Base-by-base conservation (phyloP, 148 eudicot species). In the Nepenthes gracilis region DNA sequence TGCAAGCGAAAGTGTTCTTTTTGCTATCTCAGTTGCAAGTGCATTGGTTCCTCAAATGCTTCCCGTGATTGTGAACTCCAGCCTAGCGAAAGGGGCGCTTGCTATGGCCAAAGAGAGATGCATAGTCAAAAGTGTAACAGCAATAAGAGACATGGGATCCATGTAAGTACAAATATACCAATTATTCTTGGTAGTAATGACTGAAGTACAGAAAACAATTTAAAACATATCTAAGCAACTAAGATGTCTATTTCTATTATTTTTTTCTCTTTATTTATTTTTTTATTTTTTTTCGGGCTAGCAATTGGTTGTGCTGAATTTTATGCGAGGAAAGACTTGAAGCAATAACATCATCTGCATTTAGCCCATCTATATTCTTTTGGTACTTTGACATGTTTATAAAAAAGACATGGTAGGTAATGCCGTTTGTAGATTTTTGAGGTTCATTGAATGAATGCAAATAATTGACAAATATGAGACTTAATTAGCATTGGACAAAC, bases 11-110 rank as follows among this genome's bases (percentile, higher is more conserved):
- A 79, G 75, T 76, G 35, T 72, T 64, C 72, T 79, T 47, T 79
- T 79, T 35, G 72, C 77, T 35, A 79, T 75, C 66, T 75, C 83
- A 38, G 77, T 79, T 38, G 83, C 83, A 33, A 68, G 80, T 69
- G 77, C 83, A 60, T 69, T 79, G 68, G 75, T 80, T 56, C 83
- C 83, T 68, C 83, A 79, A 68, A 79, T 79, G 83, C 83, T 79
- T 67, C 83, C 80, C 47, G 62, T 79, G 33, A 61, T 79, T 51
- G 72, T 73, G 54, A 79, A 76, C 52, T 64, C 83, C 37, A 70
- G 83, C 64, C 70, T 79, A 37, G 83, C 83, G 5, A 79, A 75
- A 70, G 83, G 83, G 58, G 83, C 83, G 52, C 62, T 79, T 60
- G 72, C 80, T 53, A 79, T 79, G 83, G 83, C 83, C 58, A 69